phyloP scores from a whole-genome alignment of 306 rosid species.

The Sechiopsis laciniata region DNA sequence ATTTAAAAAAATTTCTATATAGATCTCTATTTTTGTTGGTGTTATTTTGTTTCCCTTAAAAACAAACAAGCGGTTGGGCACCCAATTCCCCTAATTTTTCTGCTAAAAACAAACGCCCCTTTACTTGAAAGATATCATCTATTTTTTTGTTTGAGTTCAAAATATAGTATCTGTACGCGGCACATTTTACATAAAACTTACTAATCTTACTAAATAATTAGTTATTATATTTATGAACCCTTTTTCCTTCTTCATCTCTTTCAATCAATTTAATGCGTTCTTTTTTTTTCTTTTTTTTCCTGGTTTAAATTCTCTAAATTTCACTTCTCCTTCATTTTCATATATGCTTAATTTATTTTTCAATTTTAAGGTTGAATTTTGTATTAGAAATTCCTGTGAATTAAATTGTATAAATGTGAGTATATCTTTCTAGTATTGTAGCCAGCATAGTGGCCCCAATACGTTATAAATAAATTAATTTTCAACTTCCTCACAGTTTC shows the following conservation, averaged over 20 bases:
- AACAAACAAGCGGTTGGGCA: no score
- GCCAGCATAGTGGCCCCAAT: conserved; percentile 2
- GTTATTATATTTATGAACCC: conserved; percentile 11
- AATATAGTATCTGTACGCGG: no score
- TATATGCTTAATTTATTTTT: not conserved
- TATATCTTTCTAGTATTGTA: conserved; percentile 7
- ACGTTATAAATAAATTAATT: not conserved
- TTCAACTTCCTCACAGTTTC: conserved; percentile 6
- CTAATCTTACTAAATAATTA: no score
- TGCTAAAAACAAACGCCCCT: no score
- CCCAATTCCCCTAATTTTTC: no score
- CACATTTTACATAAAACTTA: no score
- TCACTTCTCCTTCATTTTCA: not conserved
- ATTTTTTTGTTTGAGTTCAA: no score
- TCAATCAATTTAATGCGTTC: conserved; percentile 1
- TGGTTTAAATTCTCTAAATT: not conserved
- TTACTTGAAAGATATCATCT: no score
- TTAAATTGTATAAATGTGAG: not conserved
- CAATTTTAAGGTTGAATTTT: not conserved
- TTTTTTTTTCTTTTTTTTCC: not conserved
- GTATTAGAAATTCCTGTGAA: not conserved
- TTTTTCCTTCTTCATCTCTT: conserved; percentile 11
- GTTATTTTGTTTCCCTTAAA: no score
- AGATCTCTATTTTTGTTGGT: no score
- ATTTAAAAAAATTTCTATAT: no score